Conservation (phyloP, 345 rosid genomes). For the Hevea brasiliensis region DNA sequence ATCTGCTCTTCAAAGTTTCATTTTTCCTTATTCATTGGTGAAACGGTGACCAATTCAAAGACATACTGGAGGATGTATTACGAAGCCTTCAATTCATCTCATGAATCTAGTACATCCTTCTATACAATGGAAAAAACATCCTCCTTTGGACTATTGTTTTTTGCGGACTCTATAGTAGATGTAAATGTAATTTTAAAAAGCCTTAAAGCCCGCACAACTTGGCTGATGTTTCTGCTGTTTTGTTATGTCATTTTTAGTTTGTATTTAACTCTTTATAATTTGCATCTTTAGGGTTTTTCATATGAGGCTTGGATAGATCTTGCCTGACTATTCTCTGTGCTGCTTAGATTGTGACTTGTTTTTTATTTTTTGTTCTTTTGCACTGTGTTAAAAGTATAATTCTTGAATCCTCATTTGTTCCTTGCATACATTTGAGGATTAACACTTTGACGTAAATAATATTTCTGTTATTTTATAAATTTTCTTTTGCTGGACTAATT, state of each 20-base stretch:
- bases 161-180: background rate
- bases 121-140: background rate
- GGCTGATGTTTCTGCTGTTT: background rate
- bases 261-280: background rate
- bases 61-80: background rate
- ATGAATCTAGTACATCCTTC: background rate
- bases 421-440: background rate
- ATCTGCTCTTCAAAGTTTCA: background rate
- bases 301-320: background rate
- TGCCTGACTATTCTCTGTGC: too few species aligned
- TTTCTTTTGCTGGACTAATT: background rate
- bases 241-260: background rate
- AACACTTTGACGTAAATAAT: background rate
- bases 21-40: too few species aligned
- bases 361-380: background rate
- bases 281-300: background rate
- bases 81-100: background rate
- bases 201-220: background rate
- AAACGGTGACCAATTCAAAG: background rate
- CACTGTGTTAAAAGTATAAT: background rate
- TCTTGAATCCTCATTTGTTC: background rate
- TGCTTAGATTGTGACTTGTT: background rate
- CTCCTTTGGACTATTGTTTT: background rate
- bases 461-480: background rate
- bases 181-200: too few species aligned